Conservation (phyloP, 1,284 basidiomycete genomes). For the Fomes fomentarius region DNA sequence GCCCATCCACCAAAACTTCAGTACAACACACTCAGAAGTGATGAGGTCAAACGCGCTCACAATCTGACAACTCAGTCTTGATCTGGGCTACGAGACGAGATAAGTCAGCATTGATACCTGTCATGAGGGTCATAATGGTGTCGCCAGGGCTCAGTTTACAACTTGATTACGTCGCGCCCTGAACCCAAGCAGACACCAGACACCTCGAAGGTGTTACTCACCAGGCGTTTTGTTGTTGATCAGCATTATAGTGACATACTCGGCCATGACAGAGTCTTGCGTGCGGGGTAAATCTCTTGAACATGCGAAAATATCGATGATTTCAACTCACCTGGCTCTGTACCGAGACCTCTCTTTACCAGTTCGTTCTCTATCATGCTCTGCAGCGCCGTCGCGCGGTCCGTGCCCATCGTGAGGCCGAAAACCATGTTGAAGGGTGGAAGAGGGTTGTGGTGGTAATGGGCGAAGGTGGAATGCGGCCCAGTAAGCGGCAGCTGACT, state of each 20-base stretch:
- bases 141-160: not conserved
- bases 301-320: not conserved
- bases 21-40: constrained; percentile 7
- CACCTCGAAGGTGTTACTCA: constrained; percentile 38
- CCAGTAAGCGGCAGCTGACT: not conserved
- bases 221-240: constrained; percentile 87
- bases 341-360: constrained; percentile 72
- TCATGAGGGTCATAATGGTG: not conserved
- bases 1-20: not conserved
- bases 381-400: constrained; percentile 76
- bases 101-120: constrained; percentile 16
- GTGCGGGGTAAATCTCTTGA: constrained; percentile 1
- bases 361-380: constrained; percentile 84
- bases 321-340: constrained; percentile 64
- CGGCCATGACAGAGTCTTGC: constrained; percentile 87
- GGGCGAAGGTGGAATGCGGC: not conserved
- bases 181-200: not conserved
- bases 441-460: not conserved
- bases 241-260: constrained; percentile 91
- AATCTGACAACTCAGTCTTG: constrained; percentile 77
- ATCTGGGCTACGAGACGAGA: constrained; percentile 76
- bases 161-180: not conserved
- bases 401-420: constrained; percentile 78
- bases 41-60: constrained; percentile 49
- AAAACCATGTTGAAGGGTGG: constrained; percentile 56